phyloP scores from a whole-genome alignment of 1,284 basidiomycete genomes.

The Psilocybe mexicana region DNA sequence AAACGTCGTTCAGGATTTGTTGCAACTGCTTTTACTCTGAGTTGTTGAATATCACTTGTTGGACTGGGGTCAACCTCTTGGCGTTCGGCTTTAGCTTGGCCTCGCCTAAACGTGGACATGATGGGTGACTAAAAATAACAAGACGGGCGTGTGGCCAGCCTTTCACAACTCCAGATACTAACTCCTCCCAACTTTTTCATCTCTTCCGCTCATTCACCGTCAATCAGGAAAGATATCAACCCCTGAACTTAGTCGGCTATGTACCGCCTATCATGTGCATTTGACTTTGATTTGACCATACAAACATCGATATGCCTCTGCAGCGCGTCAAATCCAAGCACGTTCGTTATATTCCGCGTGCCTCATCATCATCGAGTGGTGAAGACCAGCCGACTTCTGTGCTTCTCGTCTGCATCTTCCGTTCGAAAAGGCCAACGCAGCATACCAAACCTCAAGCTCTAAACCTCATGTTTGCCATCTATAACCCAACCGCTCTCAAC shows the following conservation, averaged over 20 bases:
- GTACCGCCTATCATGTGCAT: not conserved
- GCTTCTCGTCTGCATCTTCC: not conserved
- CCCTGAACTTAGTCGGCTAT: not conserved
- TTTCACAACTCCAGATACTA: not conserved
- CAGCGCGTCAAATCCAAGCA: not conserved
- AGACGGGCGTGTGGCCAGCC: not conserved
- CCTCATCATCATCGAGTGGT: not conserved
- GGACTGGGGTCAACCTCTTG: too few species aligned
- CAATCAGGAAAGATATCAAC: not conserved
- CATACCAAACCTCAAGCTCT: not conserved
- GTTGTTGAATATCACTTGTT: too few species aligned
- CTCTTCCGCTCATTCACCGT: not conserved
- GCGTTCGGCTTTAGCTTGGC: too few species aligned
- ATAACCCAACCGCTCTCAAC: not conserved
- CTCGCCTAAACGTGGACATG: too few species aligned
- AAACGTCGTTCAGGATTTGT: too few species aligned
- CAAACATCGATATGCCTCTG: not conserved
- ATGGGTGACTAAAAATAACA: not conserved
- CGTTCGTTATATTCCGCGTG: slow-evolving; percentile 8
- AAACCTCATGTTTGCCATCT: not conserved
- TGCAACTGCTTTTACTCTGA: too few species aligned
- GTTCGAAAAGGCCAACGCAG: not conserved
- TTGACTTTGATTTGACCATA: not conserved
- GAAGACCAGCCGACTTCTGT: not conserved
- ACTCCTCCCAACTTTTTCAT: not conserved